These are phyloP conservation scores for Perkinsela sp. DNA, from an alignment of 208 protist genomes.

Conservation along the genomic window DNA sequence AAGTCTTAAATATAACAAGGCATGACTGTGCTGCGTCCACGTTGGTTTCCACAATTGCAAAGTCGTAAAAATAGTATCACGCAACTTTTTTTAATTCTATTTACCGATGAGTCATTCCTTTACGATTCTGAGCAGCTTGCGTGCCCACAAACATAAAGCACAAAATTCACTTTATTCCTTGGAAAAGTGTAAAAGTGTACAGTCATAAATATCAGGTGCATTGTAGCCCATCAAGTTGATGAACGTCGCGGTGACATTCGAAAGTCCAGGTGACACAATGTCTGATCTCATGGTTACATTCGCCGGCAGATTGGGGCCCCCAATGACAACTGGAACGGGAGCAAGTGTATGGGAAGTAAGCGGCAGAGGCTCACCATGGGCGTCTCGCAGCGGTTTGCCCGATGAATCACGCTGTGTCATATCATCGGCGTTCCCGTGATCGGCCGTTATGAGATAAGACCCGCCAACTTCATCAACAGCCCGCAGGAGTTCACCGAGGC, in stretches of 20 bases:
- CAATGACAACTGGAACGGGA: constrained; percentile 65
- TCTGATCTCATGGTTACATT: constrained; percentile 48
- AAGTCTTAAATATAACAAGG: too few species aligned
- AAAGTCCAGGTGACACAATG: constrained; percentile 45
- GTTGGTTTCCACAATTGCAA: too few species aligned
- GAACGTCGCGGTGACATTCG: constrained; percentile 72
- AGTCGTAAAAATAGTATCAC: too few species aligned
- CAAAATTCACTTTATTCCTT: too few species aligned
- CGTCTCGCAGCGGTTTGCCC: constrained; percentile 33
- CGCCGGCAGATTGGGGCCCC: constrained; percentile 36
- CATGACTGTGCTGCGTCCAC: too few species aligned
- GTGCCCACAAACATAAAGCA: too few species aligned
- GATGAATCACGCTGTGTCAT: constrained; percentile 74
- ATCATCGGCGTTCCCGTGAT: constrained; percentile 80
- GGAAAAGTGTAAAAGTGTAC: constrained; percentile 32
- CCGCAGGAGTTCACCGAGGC: constrained; percentile 32
- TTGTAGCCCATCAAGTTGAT: constrained; percentile 71
- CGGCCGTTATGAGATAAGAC: constrained; percentile 62
- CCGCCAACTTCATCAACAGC: constrained; percentile 53
- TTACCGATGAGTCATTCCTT: too few species aligned
- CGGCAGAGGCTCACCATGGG: constrained; percentile 27
- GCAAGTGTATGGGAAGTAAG: constrained; percentile 72
- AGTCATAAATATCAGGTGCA: constrained; percentile 47
- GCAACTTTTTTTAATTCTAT: too few species aligned
- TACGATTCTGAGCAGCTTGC: too few species aligned